Conservation (phyloP, 805 yeast genomes). For the Saccharomycopsis sp. region DNA sequence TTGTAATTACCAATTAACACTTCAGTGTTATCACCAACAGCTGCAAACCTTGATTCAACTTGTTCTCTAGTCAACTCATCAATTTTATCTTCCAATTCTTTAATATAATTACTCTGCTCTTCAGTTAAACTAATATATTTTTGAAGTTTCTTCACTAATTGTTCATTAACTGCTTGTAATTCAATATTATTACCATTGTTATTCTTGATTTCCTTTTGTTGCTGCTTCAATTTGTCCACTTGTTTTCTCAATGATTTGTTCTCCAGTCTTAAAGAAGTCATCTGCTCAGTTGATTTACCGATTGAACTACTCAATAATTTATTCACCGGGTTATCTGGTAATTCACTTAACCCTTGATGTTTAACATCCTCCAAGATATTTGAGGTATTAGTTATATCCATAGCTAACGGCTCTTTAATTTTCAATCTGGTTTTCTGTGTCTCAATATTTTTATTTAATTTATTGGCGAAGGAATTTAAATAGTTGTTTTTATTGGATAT, state of each 20-base stretch:
- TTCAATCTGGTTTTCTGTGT: background rate
- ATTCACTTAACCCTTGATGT: conserved; percentile 9
- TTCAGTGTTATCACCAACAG: conserved; percentile 8
- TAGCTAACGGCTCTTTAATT: background rate
- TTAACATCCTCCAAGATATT: conserved; percentile 5
- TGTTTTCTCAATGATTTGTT: conserved; percentile 4
- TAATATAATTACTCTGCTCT: conserved; percentile 8
- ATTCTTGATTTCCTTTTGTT: conserved; percentile 1
- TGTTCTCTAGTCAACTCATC: conserved; percentile 1
- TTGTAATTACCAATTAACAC: background rate
- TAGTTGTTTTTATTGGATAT: conserved; percentile 4
- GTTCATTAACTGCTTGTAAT: conserved; percentile 3
- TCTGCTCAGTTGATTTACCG: background rate
- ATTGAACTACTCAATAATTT: conserved; percentile 11
- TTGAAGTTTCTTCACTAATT: conserved; percentile 11
- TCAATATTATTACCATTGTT: background rate
- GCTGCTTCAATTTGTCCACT: conserved; percentile 1
- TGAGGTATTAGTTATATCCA: conserved; percentile 15
- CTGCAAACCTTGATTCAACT: too few species aligned
- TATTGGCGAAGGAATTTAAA: conserved; percentile 3
- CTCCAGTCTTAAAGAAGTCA: conserved; percentile 3
- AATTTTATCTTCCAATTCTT: conserved; percentile 7
- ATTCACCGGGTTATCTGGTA: conserved; percentile 16
- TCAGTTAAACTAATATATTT: conserved; percentile 9
- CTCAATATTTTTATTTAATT: conserved; percentile 3